Conservation (phyloP, 2,329 filamentous ascomycete genomes). For the Arthroderma sp. region DNA sequence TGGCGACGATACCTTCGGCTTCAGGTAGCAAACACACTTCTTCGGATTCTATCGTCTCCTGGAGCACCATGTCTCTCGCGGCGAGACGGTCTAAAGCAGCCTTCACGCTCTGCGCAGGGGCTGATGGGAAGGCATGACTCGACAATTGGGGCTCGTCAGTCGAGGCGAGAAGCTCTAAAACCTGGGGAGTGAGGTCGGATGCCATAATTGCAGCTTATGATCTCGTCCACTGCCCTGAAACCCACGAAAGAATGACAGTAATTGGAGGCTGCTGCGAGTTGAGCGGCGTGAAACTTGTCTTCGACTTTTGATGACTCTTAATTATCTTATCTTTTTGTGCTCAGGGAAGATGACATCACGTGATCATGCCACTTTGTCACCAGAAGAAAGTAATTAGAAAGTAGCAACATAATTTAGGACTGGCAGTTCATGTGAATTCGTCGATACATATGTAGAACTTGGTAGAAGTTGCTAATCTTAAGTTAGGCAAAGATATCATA, state of each 20-base stretch:
- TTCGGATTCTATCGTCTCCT: conserved; percentile 71
- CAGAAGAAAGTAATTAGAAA: neutral
- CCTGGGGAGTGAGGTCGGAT: conserved; percentile 49
- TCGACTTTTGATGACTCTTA: neutral
- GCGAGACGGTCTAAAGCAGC: conserved; percentile 74
- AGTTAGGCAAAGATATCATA: too few species aligned
- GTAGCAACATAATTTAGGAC: neutral
- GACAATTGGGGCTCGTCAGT: conserved; percentile 53
- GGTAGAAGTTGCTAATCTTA: too few species aligned
- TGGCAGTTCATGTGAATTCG: too few species aligned
- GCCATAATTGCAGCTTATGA: conserved; percentile 26
- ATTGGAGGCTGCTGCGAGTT: neutral
- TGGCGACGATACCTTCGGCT: conserved; percentile 56
- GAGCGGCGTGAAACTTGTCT: neutral
- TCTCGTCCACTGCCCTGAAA: neutral
- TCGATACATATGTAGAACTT: too few species aligned
- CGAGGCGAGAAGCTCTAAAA: conserved; percentile 55
- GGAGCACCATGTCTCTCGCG: conserved; percentile 75
- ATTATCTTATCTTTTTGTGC: neutral
- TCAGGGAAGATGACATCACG: neutral
- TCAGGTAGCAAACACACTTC: conserved; percentile 64
- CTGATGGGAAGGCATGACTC: conserved; percentile 54
- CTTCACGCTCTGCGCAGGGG: conserved; percentile 61
- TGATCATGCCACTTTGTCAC: neutral
- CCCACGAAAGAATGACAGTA: neutral